These are phyloP conservation scores for Canna indica DNA, from an alignment of 176 grass and related monocot species.

Conservation along the genomic window DNA sequence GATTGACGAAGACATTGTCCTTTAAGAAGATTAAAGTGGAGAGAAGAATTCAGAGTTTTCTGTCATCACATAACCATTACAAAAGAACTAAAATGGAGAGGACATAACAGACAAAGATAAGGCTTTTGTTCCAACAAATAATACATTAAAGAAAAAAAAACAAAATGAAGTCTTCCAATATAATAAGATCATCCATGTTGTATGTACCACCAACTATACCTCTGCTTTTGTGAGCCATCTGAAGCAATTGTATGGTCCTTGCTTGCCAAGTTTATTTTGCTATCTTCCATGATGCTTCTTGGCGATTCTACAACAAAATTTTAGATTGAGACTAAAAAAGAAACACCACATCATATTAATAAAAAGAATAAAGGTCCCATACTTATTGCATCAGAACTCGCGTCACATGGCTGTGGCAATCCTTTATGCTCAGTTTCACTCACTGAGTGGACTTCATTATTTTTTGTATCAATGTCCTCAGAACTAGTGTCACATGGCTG, in stretches of 20 bases:
- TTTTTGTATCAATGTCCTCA: too few species aligned
- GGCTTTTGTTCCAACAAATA: neutral
- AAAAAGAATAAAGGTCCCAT: slow-evolving; percentile 4
- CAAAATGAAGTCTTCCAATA: neutral
- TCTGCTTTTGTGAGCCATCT: slow-evolving; percentile 81
- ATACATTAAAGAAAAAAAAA: neutral
- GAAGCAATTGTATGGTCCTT: slow-evolving; percentile 23
- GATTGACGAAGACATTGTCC: too few species aligned
- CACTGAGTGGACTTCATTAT: too few species aligned
- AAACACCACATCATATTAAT: neutral
- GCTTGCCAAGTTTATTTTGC: slow-evolving; percentile 11
- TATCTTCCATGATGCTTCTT: slow-evolving; percentile 16
- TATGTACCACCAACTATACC: slow-evolving; percentile 28
- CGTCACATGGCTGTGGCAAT: too few species aligned
- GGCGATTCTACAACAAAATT: slow-evolving; percentile 24
- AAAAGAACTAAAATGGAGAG: neutral
- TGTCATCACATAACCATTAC: too few species aligned
- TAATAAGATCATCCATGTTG: neutral
- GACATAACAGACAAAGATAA: neutral
- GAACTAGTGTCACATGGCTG: slow-evolving; percentile 34
- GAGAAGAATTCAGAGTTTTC: too few species aligned
- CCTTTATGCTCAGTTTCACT: too few species aligned
- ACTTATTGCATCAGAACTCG: too few species aligned
- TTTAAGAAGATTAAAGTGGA: too few species aligned
- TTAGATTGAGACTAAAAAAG: neutral